Conservation (phyloP, 805 yeast species). For the Torulaspora indica region DNA sequence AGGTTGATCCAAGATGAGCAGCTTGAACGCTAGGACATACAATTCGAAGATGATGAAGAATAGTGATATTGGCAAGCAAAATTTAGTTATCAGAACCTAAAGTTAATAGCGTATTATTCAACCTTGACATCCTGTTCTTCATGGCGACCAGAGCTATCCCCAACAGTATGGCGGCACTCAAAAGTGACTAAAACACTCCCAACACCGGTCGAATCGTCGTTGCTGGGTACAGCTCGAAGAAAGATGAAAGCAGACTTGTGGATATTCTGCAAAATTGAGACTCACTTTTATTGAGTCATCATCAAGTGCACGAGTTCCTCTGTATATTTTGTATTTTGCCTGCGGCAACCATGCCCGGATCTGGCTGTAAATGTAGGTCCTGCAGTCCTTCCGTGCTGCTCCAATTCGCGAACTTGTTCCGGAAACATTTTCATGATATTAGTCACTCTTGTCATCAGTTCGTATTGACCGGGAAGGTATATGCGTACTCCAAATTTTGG, state of each 20-base stretch:
- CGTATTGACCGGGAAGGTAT: not conserved
- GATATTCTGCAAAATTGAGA: slow-evolving; percentile 1
- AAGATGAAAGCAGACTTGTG: slow-evolving; percentile 1
- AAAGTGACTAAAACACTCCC: slow-evolving; percentile 1
- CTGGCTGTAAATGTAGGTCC: slow-evolving; percentile 1
- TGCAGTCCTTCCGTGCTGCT: not conserved
- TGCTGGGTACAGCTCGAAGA: too few relatives aligned
- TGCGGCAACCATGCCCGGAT: slow-evolving; percentile 1
- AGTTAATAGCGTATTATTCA: too few relatives aligned
- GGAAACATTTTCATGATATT: not conserved
- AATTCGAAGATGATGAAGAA: too few relatives aligned
- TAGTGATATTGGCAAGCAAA: too few relatives aligned
- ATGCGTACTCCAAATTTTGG: too few relatives aligned
- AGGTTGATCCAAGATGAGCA: too few relatives aligned
- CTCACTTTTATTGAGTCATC: slow-evolving; percentile 5
- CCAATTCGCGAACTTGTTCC: not conserved
- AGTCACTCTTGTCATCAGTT: not conserved
- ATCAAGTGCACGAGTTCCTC: not conserved
- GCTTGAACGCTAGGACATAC: too few relatives aligned
- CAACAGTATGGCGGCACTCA: slow-evolving; percentile 23
- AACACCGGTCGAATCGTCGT: too few relatives aligned
- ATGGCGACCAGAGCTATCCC: too few relatives aligned
- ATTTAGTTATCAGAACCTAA: too few relatives aligned
- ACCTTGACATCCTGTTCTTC: too few relatives aligned
- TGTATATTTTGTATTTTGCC: slow-evolving; percentile 1